Base-by-base conservation (phyloP, 2,329 filamentous ascomycete species). In the Davidsoniella eucalypti region DNA sequence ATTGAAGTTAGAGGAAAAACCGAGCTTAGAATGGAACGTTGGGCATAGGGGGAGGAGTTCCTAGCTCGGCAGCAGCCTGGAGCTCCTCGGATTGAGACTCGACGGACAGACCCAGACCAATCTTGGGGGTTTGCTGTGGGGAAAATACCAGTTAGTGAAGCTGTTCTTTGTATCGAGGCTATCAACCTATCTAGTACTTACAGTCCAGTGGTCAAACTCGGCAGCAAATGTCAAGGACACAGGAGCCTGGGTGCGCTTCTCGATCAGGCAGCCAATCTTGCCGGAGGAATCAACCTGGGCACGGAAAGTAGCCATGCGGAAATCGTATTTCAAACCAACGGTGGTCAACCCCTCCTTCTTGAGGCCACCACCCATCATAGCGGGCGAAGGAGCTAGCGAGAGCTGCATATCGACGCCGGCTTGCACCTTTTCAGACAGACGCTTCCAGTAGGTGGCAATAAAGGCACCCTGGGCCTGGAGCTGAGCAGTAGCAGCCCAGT, bases 301-400 rank as follows among this genome's bases (percentile, higher is more conserved):
- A 57, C 90, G 81, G 80, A 95, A 94, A 47, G 87, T 92, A 50
- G 86, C 92, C 69, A 87, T 85, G 62, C 86, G 79, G 78, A 98
- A 98, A 65, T 95, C 90, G 69, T 98, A 98, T 70, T 98, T 98
- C 64, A 87, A 86, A 61, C 90, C 92, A 60, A 96, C 76, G 50
- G 88, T 87, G 49, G 93, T 88, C 54, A 86, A 76, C 51, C 92
- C 92, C 66, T 98, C 88, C 67, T 87, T 90, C 65, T 81, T 77
- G 49, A 81, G 64, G 44, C 79, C 79, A 60, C 86, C 86, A 79
- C 92, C 87, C 67, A 85, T 69, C 55, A 78, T 76, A 48, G 76
- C 77, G 48, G 71, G 68, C 50, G 76, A 72, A 25, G 76, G 72
- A 29, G 79, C 79, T 58, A 94, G 82, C 56, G 88, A 83, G 53